Percentiles rank a stretch among this genome's conserved stretches.
Evolutionary conservation across 805 yeast species (phyloP).

Genomic region (Helenozyma rhizophorensis): DNA sequence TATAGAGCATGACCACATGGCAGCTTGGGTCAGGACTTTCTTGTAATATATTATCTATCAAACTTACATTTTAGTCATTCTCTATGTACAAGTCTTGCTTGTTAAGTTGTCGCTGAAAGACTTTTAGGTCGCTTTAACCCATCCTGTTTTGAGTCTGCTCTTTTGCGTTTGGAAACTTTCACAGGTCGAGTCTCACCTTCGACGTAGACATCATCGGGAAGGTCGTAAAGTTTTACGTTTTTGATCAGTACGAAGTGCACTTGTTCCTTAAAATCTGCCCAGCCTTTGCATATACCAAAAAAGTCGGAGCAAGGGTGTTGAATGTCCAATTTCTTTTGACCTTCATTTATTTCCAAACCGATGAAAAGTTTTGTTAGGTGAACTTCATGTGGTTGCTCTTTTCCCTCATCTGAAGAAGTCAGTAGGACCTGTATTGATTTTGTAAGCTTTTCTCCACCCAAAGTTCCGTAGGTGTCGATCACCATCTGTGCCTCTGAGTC

Average conservation of each 20-base stretch:
- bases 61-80: constrained; percentile 2
- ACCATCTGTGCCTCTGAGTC: constrained; percentile 53
- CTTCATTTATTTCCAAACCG: constrained; percentile 63
- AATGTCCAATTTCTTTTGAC: constrained; percentile 68
- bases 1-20: too few relatives aligned
- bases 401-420: constrained; percentile 6
- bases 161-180: constrained; percentile 40
- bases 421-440: constrained; percentile 5
- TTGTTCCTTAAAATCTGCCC: constrained; percentile 62
- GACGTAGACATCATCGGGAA: constrained; percentile 76
- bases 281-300: constrained; percentile 70
- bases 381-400: constrained; percentile 21
- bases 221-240: constrained; percentile 70
- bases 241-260: constrained; percentile 59
- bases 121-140: constrained; percentile 22
- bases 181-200: constrained; percentile 77
- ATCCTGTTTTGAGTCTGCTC: constrained; percentile 22
- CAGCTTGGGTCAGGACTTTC: too few relatives aligned
- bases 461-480: constrained; percentile 60
- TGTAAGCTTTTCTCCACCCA: constrained; percentile 46
- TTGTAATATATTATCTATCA: too few relatives aligned
- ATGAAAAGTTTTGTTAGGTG: constrained; percentile 74
- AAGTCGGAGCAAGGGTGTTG: constrained; percentile 90
- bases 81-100: background rate
- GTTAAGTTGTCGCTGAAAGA: background rate